phyloP scores from a whole-genome alignment of 1,284 basidiomycete species.

The Sporisorium reilianum region DNA sequence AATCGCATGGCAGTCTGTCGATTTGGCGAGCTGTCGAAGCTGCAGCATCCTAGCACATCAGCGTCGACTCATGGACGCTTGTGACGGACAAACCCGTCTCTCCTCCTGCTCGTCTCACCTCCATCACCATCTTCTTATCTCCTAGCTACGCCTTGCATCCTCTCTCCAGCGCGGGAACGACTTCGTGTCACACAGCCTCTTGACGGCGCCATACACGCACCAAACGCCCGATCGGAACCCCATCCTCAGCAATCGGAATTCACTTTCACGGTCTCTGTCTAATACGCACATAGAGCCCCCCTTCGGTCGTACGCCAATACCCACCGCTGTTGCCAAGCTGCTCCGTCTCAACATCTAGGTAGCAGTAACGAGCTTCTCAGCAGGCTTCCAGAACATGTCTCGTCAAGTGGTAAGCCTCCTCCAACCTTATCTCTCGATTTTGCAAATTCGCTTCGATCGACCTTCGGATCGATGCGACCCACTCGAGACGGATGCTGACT shows the following conservation, averaged over 20 bases:
- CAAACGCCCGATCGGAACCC: background rate
- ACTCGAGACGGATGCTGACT: constrained; percentile 12
- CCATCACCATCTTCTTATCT: background rate
- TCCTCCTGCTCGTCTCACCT: background rate
- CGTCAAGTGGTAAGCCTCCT: constrained; percentile 12
- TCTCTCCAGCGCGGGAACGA: background rate
- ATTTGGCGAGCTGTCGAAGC: background rate
- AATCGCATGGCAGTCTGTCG: constrained; percentile 2
- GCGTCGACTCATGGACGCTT: background rate
- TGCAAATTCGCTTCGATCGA: background rate
- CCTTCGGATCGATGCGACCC: background rate
- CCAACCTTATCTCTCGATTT: background rate
- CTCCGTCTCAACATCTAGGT: constrained; percentile 4
- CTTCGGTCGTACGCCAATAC: background rate
- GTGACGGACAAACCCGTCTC: background rate
- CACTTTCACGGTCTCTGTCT: background rate
- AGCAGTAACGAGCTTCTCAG: background rate
- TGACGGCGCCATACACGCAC: constrained; percentile 13
- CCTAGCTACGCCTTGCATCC: background rate
- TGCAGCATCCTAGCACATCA: constrained; percentile 3
- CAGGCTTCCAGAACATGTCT: constrained; percentile 6
- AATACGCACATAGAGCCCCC: background rate
- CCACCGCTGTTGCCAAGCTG: background rate
- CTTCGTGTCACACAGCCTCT: background rate
- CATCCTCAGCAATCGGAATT: background rate